Percentiles rank a stretch among this genome's conserved stretches.
These are phyloP conservation scores for Aaosphaeria pasadenensis DNA, from an alignment of 2,329 filamentous ascomycete genomes.

Conservation along the genomic window DNA sequence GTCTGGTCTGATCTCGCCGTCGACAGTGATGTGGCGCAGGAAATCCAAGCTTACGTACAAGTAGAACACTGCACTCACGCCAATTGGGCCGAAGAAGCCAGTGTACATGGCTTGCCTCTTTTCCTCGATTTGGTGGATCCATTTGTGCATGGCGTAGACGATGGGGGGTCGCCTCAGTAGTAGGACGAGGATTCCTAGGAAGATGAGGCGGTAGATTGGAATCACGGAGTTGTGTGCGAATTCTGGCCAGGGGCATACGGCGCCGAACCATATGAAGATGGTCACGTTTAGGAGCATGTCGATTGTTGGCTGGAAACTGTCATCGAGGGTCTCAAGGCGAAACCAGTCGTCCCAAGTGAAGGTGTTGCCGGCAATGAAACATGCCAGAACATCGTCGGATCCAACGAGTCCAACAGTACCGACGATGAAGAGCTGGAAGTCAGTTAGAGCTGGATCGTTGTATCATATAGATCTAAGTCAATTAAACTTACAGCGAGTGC, in stretches of 20 bases:
- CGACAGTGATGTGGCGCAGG: conserved; percentile 55
- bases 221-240: conserved; percentile 69
- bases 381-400: conserved; percentile 85
- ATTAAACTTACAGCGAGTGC: conserved; percentile 64
- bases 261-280: conserved; percentile 89
- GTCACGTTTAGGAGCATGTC: conserved; percentile 91
- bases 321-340: conserved; percentile 80
- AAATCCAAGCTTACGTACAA: conserved; percentile 80
- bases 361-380: conserved; percentile 86
- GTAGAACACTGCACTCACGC: conserved; percentile 88
- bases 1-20: conserved; percentile 63
- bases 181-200: conserved; percentile 72
- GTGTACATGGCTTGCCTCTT: conserved; percentile 76
- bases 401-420: conserved; percentile 86
- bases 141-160: conserved; percentile 68
- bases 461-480: neutral
- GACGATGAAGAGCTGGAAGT: conserved; percentile 68
- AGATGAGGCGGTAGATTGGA: conserved; percentile 68
- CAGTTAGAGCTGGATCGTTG: neutral
- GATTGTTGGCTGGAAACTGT: conserved; percentile 89
- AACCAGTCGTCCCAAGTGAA: conserved; percentile 98
- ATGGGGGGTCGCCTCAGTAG: conserved; percentile 75
- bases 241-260: conserved; percentile 73
- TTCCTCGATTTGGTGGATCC: conserved; percentile 76
- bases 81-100: conserved; percentile 90